These are phyloP conservation scores for Stygiomarasmius scandens DNA, from an alignment of 1,284 basidiomycete genomes.

Conservation along the genomic window DNA sequence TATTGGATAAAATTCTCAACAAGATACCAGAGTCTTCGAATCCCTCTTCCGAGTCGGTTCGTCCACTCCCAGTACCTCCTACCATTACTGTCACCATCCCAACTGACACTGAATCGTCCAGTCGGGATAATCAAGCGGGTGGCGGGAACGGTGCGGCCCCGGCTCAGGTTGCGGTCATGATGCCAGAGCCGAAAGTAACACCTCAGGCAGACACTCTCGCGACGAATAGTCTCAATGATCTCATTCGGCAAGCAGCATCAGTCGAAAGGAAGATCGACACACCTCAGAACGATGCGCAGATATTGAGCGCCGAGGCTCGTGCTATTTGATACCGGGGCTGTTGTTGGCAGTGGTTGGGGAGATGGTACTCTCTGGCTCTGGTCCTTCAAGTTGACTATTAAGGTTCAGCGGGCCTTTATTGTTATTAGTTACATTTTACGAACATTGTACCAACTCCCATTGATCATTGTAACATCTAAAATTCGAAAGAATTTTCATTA, in stretches of 20 bases:
- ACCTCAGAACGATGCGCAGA: neutral
- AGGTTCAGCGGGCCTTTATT: no score
- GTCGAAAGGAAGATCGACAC: neutral
- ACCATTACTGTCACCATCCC: neutral
- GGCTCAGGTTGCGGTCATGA: no score
- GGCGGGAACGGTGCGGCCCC: no score
- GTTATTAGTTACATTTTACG: no score
- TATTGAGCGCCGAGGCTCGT: neutral
- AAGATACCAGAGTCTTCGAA: neutral
- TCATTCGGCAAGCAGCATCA: neutral
- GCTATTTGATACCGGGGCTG: no score
- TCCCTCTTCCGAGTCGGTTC: neutral
- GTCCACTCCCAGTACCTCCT: neutral
- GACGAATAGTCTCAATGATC: neutral
- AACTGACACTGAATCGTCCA: neutral
- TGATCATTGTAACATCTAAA: no score
- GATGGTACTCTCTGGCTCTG: no score
- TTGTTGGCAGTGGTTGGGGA: no score
- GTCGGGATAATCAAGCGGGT: no score
- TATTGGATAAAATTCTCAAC: neutral
- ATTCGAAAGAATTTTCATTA: no score
- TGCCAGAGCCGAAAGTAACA: neutral
- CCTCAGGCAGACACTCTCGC: neutral
- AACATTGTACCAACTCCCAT: no score
- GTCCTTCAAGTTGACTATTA: no score